Conservation (phyloP, 2,329 filamentous ascomycete species). For the Trichophyton verrucosum region DNA sequence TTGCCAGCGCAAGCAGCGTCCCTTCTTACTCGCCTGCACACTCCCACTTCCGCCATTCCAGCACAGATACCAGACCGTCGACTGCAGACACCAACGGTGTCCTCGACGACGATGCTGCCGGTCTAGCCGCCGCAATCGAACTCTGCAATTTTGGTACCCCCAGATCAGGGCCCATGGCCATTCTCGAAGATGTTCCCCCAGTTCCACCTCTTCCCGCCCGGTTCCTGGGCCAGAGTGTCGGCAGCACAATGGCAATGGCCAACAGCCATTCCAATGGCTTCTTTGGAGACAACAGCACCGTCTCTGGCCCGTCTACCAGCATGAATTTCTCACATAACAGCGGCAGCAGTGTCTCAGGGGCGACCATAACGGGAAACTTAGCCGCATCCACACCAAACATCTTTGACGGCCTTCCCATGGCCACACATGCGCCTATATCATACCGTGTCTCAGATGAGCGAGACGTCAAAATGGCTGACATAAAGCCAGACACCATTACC, state of each 20-base stretch:
- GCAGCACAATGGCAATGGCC: slow-evolving; percentile 41
- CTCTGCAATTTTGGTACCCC: slow-evolving; percentile 80
- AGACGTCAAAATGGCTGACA: slow-evolving; percentile 58
- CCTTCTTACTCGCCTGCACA: slow-evolving; percentile 37
- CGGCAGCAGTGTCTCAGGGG: slow-evolving; percentile 2
- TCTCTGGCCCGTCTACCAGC: slow-evolving; percentile 16
- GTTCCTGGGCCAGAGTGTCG: slow-evolving; percentile 53
- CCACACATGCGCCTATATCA: slow-evolving; percentile 29
- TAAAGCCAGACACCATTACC: slow-evolving; percentile 28
- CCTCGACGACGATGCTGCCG: slow-evolving; percentile 69
- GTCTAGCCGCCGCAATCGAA: slow-evolving; percentile 80
- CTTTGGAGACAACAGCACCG: slow-evolving; percentile 36
- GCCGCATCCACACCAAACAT: slow-evolving; percentile 26
- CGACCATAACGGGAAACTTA: slow-evolving; percentile 14
- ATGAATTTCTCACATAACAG: slow-evolving; percentile 6
- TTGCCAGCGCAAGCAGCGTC: slow-evolving; percentile 44
- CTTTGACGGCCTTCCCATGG: slow-evolving; percentile 32
- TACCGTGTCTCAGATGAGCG: slow-evolving; percentile 40
- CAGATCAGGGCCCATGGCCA: slow-evolving; percentile 48
- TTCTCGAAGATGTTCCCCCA: slow-evolving; percentile 65
- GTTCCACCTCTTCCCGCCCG: slow-evolving; percentile 76
- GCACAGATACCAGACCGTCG: slow-evolving; percentile 61
- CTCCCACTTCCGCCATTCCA: slow-evolving; percentile 56
- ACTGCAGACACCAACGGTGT: slow-evolving; percentile 61
- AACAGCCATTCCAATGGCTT: slow-evolving; percentile 32